Evolutionary conservation across 139 green algal genomes (phyloP), one percentile per base, ranked within the genome.

Genomic region (Chlorella ohadii): DNA sequence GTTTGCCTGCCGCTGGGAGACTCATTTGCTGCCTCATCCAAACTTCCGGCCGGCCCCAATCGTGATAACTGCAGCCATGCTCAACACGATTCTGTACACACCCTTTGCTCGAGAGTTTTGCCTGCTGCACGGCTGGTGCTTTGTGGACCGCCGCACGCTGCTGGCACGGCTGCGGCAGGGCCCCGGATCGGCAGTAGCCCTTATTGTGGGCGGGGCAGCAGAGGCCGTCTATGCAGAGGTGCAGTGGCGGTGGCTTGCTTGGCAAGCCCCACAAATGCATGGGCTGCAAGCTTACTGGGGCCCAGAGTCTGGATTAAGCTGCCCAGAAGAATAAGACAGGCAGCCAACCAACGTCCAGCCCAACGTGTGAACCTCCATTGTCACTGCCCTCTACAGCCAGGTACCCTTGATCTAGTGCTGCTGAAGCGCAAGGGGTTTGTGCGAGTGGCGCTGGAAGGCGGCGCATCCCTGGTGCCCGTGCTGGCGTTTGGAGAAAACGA

Each of bases 361-460:
- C n/a, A n/a, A n/a, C n/a, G n/a, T n/a, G n/a, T n/a, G n/a, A n/a
- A n/a, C n/a, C n/a, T n/a, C n/a, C n/a, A n/a, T n/a, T n/a, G n/a
- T n/a, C n/a, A n/a, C 63, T 19, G 51, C 61, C 61, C 61, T 33
- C 28, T 47, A 12, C 31, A 72, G 66, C 66, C 33, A 0, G 66
- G 66, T 17, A 41, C 33, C 33, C 36, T 72, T 33, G 66, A 72
- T 34, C 66, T 72, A 0, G 66, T 72, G 33, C 66, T 72, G 66
- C 33, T 47, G 11, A 41, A 33, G 66, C 66, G 66, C 66, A 72
- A 72, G 66, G 66, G 66, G 0, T 72, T 72, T 72, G 66, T 72
- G 66, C 33, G 34, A 12, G 22, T 72, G n/a, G 66, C 66, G 34
- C 66, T 72, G 66, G 66, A 72, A 13, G 66, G 33, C 6, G 66